phyloP scores from a whole-genome alignment of 2,329 filamentous ascomycete genomes.

The Fonsecaea pugnacius region DNA sequence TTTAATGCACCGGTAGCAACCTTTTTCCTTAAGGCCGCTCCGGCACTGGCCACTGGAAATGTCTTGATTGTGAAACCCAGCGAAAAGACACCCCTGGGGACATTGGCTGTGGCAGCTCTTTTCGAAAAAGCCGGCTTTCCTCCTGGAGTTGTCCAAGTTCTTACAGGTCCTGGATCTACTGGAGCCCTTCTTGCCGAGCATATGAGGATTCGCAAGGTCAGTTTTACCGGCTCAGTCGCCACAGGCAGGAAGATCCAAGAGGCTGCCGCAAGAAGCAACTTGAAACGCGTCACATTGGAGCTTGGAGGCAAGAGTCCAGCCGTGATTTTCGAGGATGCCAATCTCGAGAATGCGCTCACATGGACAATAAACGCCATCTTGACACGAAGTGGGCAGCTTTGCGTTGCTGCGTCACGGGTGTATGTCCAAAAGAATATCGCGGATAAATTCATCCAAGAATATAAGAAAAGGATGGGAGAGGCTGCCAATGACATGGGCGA shows the following conservation, averaged over 20 bases:
- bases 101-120: slow-evolving; percentile 61
- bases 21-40: slow-evolving; percentile 50
- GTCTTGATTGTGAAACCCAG: slow-evolving; percentile 61
- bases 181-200: slow-evolving; percentile 63
- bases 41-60: slow-evolving; percentile 57
- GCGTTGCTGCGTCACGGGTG: slow-evolving; percentile 56
- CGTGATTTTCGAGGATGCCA: slow-evolving; percentile 43
- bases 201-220: slow-evolving; percentile 63
- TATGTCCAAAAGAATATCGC: slow-evolving; percentile 65
- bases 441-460: slow-evolving; percentile 60
- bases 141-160: slow-evolving; percentile 63
- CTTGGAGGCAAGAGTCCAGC: slow-evolving; percentile 49
- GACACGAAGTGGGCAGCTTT: slow-evolving; percentile 42
- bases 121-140: slow-evolving; percentile 62
- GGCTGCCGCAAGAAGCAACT: slow-evolving; percentile 54
- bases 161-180: slow-evolving; percentile 64
- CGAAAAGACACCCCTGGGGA: slow-evolving; percentile 56
- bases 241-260: slow-evolving; percentile 66
- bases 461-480: slow-evolving; percentile 42
- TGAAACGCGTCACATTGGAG: slow-evolving; percentile 66
- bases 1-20: slow-evolving; percentile 57
- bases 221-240: slow-evolving; percentile 36
- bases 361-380: slow-evolving; percentile 41
- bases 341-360: slow-evolving; percentile 42
- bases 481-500: slow-evolving; percentile 57